phyloP scores from a whole-genome alignment of 2,329 filamentous ascomycete genomes.

The Colletotrichum tofieldiae region DNA sequence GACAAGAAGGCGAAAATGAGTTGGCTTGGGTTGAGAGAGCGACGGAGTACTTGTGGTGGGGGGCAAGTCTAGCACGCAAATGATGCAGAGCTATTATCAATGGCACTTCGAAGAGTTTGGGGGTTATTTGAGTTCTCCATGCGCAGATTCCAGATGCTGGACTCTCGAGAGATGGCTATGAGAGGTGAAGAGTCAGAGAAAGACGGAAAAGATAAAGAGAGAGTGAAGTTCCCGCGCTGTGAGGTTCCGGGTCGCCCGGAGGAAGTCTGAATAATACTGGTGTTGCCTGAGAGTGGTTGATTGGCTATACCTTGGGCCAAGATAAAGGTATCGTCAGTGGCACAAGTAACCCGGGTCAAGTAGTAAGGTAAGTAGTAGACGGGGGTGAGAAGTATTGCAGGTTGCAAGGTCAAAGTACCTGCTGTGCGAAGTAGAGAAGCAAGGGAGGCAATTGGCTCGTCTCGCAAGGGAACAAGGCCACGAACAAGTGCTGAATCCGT shows the following conservation, averaged over 20 bases:
- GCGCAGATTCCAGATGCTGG: not conserved
- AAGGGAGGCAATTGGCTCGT: constrained; percentile 10
- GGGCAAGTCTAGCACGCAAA: not conserved
- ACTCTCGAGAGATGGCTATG: not conserved
- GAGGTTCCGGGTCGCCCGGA: constrained; percentile 19
- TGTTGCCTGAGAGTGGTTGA: not conserved
- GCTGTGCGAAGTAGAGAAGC: not conserved
- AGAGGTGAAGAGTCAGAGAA: not conserved
- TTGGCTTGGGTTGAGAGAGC: not conserved
- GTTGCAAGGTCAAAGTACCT: not conserved
- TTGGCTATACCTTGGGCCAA: not conserved
- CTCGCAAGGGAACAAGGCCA: not conserved
- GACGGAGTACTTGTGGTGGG: not conserved
- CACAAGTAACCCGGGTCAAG: not conserved
- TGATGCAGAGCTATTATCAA: not conserved
- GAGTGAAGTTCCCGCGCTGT: not conserved
- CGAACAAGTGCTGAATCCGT: not conserved
- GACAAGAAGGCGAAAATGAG: no score
- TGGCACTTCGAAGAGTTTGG: not conserved
- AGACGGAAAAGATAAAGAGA: not conserved
- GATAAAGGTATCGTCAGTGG: not conserved
- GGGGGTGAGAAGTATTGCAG: not conserved
- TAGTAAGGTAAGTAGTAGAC: not conserved
- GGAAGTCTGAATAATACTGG: not conserved
- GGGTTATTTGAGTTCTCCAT: not conserved